These are phyloP conservation scores for Cucumis cinereus DNA, from an alignment of 306 rosid species.

Conservation along the genomic window DNA sequence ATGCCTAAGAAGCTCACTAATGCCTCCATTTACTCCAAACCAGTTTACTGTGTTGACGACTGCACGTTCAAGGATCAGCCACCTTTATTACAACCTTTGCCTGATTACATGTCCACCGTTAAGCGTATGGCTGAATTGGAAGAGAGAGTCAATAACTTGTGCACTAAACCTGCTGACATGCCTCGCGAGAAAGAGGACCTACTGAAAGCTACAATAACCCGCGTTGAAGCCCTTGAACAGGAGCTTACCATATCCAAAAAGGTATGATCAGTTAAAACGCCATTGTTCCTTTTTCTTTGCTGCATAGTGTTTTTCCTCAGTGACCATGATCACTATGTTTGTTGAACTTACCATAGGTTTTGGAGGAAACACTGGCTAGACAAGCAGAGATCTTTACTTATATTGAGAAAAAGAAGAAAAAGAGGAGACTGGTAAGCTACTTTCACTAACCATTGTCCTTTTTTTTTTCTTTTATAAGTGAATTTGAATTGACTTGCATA, in stretches of 20 bases:
- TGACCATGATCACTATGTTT: neutral
- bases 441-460: neutral
- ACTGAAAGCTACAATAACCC: conserved; percentile 37
- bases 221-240: conserved; percentile 52
- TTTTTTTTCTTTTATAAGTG: neutral
- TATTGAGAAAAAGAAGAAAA: conserved; percentile 52
- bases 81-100: conserved; percentile 7
- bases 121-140: conserved; percentile 87
- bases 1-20: conserved; percentile 73
- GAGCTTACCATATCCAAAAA: conserved; percentile 54
- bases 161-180: conserved; percentile 31
- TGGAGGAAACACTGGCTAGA: conserved; percentile 46
- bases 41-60: conserved; percentile 21
- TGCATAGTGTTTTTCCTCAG: neutral
- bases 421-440: conserved; percentile 39
- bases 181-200: conserved; percentile 66
- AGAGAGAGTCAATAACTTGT: conserved; percentile 31
- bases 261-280: conserved; percentile 20
- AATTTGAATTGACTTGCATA: neutral
- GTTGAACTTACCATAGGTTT: conserved; percentile 25
- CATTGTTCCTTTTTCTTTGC: neutral
- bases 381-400: conserved; percentile 61
- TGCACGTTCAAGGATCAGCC: conserved; percentile 7
- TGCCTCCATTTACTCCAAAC: conserved; percentile 55
- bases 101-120: conserved; percentile 48